phyloP scores from a whole-genome alignment of 129 eudicot species.

The Flaveria brownii region DNA sequence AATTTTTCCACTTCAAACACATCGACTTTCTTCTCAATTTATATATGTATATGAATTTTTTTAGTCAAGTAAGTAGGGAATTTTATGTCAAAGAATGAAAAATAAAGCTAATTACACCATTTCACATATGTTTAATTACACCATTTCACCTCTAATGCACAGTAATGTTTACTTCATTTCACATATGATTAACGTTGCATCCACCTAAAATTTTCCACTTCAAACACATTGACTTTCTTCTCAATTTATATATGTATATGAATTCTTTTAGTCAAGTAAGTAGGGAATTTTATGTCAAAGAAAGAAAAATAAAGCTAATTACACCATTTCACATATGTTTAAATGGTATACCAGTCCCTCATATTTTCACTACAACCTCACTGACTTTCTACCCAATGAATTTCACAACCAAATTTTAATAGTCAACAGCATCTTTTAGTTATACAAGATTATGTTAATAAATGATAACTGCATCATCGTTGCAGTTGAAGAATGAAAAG shows the following conservation, averaged over 20 bases:
- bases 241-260: neutral
- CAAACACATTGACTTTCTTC: neutral
- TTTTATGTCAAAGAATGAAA: neutral
- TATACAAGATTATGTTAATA: constrained; percentile 12
- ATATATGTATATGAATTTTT: neutral
- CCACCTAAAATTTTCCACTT: neutral
- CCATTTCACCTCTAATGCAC: neutral
- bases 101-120: constrained; percentile 1
- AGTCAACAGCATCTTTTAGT: constrained; percentile 18
- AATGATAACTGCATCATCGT: constrained; percentile 20
- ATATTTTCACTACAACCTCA: neutral
- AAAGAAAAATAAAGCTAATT: neutral
- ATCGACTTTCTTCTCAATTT: neutral
- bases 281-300: neutral
- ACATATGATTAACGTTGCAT: neutral
- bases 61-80: neutral
- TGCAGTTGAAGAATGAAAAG: constrained; percentile 71
- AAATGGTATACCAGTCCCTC: neutral
- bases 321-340: constrained; percentile 13
- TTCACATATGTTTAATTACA: neutral
- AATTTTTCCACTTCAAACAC: neutral
- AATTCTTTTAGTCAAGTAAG: constrained; percentile 8
- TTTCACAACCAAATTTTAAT: neutral
- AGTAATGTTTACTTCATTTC: neutral
- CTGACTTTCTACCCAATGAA: neutral